Base-by-base conservation (phyloP, 257 asterid species). In the Voacanga thouarsii region DNA sequence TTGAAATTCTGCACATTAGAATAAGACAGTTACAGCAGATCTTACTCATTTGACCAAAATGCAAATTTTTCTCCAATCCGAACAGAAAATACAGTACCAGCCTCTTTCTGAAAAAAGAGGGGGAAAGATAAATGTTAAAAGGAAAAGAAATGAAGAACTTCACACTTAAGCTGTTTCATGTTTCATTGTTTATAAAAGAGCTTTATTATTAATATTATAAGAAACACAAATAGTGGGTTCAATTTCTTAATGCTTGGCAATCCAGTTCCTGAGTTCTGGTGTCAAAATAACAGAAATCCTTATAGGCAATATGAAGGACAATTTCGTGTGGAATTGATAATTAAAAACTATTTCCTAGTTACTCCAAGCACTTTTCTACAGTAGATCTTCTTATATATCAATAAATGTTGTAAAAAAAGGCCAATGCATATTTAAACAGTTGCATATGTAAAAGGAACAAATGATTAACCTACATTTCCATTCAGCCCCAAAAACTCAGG, bases 401-500 rank as follows among this genome's bases (percentile, higher is more conserved):
- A 7, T 37, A 39, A 39, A n/a, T 3, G 10, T 63, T 16, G 24
- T 19, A 21, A 75, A 24, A 33, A 5, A 63, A 50, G 24, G 26
- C 12, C 18, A 67, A 15, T 56, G 6, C 2, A 2, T 7, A 15
- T 14, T 37, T 59, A 49, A 9, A 12, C 12, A 57, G 10, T 28
- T 59, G 26, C 0, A 19, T 41, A 39, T 39, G n/a, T 64, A 30
- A 5, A 14, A 43, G 11, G 9, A 68, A 41, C 6, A 12, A 9
- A 67, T 2, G 12, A 66, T 77, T 76, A 75, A 86, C 94, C 26
- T 89, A 96, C 98, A 88, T 93, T 92, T 87, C 97, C 95, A 71
- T 84, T 89, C 74, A 96, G 89, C 79, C 90, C 88, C 88, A 92
- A 80, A 80, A 89, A 93, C 86, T 96, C 97, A 6, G 96, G 92